A percentile compares a stretch with the other conserved stretches of the same genome.
Conservation (phyloP, 164 flowering plant genomes). For the Euptelea pleiosperma region DNA sequence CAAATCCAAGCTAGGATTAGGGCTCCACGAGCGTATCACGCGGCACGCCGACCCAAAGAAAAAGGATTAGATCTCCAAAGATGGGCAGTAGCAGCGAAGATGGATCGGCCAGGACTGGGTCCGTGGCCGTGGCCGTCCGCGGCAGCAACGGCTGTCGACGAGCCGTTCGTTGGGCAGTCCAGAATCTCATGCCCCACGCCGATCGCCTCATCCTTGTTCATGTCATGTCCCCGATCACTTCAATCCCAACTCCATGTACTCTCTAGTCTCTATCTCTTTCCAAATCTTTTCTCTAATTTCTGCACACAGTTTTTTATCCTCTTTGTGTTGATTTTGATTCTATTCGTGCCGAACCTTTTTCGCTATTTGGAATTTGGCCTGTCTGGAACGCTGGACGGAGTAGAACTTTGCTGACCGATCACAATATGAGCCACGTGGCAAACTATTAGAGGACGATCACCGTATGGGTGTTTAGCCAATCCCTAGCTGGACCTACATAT, state of each 20-base stretch:
- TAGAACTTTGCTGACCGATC: no score
- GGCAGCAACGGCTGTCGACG: constrained; percentile 48
- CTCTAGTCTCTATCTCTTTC: constrained; percentile 7
- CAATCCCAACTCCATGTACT: constrained; percentile 73
- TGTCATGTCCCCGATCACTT: constrained; percentile 60
- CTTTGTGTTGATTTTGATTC: background rate
- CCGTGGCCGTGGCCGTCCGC: constrained; percentile 69
- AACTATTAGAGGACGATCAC: no score
- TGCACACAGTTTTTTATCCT: background rate
- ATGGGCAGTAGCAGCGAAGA: constrained; percentile 6
- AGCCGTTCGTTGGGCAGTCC: constrained; percentile 75
- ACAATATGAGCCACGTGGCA: no score
- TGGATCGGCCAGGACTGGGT: constrained; percentile 13
- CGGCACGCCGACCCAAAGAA: no score
- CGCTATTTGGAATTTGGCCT: no score
- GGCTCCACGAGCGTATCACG: background rate
- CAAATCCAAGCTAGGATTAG: background rate
- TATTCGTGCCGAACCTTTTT: no score
- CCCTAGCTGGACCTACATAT: no score
- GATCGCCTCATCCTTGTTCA: constrained; percentile 59
- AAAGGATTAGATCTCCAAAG: no score
- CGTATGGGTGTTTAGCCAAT: no score
- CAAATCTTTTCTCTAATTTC: background rate
- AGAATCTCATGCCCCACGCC: constrained; percentile 46
- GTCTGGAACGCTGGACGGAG: no score